phyloP scores from a whole-genome alignment of 768 basidiomycete species.

The Phaffia australis region DNA sequence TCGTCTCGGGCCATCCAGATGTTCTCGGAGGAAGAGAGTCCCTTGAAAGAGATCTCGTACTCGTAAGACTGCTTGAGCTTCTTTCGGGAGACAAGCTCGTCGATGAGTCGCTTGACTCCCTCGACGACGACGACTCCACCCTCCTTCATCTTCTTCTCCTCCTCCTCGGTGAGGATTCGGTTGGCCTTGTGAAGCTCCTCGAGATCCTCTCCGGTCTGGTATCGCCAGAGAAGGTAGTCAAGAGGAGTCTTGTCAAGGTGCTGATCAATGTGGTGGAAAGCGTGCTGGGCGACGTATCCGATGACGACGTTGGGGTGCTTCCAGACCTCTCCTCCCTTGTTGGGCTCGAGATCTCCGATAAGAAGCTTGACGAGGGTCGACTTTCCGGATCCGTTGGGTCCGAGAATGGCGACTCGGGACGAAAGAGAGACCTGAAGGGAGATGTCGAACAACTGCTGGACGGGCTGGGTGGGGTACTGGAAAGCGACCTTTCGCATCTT shows the following conservation, averaged over 20 bases:
- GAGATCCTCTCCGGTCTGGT: conserved; percentile 97
- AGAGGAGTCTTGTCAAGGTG: conserved; percentile 98
- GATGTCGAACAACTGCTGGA: conserved; percentile 89
- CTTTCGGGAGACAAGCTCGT: conserved; percentile 82
- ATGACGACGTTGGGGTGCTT: conserved; percentile 99
- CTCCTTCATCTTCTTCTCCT: conserved; percentile 92
- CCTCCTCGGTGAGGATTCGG: conserved; percentile 76
- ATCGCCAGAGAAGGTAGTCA: conserved; percentile 99
- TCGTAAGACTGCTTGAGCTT: conserved; percentile 99
- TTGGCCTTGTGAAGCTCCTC: conserved; percentile 91
- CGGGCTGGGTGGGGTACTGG: conserved; percentile 78
- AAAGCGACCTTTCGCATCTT: conserved; percentile 98
- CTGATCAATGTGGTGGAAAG: conserved; percentile 98
- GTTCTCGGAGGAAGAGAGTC: conserved; percentile 90
- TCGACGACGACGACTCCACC: conserved; percentile 74
- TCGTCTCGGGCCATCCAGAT: conserved; percentile 95
- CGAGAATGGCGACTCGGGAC: conserved; percentile 95
- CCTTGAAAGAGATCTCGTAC: conserved; percentile 95
- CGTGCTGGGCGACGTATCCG: conserved; percentile 97
- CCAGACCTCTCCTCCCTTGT: conserved; percentile 95
- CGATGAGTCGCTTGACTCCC: conserved; percentile 88
- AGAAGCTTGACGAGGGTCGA: conserved; percentile 93
- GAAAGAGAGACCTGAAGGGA: conserved; percentile 93
- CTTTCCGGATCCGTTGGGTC: conserved; percentile 96
- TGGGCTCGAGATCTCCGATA: conserved; percentile 91